A percentile compares a stretch with the other conserved stretches of the same genome.
Conservation (phyloP, 2,329 filamentous ascomycete genomes). For the Tricladium varicosporioides region DNA sequence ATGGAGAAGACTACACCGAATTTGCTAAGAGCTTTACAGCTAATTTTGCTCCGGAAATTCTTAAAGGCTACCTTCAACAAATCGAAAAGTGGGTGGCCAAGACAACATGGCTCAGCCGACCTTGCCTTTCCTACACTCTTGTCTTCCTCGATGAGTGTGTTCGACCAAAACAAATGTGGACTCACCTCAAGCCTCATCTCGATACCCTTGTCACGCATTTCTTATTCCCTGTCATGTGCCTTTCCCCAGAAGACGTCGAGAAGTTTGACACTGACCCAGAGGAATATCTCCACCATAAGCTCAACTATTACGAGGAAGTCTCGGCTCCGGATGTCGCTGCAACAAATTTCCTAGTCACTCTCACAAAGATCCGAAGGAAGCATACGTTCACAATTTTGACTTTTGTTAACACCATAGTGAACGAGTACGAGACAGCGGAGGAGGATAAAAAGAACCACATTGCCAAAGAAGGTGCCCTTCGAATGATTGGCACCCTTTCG, state of each 20-base stretch:
- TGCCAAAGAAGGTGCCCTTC: slow-evolving; percentile 91
- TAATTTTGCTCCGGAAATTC: slow-evolving; percentile 91
- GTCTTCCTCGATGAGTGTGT: slow-evolving; percentile 97
- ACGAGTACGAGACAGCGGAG: slow-evolving; percentile 80
- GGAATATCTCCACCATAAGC: slow-evolving; percentile 93
- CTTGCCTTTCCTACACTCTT: slow-evolving; percentile 88
- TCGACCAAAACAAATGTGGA: slow-evolving; percentile 96
- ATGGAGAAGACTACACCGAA: slow-evolving; percentile 71
- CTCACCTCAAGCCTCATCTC: slow-evolving; percentile 87
- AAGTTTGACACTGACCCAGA: slow-evolving; percentile 92
- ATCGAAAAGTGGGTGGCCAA: slow-evolving; percentile 98
- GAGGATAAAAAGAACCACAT: slow-evolving; percentile 90
- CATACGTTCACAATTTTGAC: slow-evolving; percentile 93
- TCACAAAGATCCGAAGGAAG: slow-evolving; percentile 92
- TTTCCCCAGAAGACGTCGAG: slow-evolving; percentile 87
- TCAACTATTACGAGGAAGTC: slow-evolving; percentile 97
- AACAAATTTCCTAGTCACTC: slow-evolving; percentile 91
- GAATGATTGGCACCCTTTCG: slow-evolving; percentile 95
- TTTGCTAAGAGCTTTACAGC: slow-evolving; percentile 90
- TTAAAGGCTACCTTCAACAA: slow-evolving; percentile 90
- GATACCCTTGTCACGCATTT: slow-evolving; percentile 92
- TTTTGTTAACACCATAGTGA: slow-evolving; percentile 94
- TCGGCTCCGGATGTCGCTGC: slow-evolving; percentile 93
- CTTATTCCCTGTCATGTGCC: slow-evolving; percentile 91
- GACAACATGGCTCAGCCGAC: slow-evolving; percentile 90